Evolutionary conservation across 106 monocot genomes (phyloP).

Genomic region (Platanthera zijinensis): DNA sequence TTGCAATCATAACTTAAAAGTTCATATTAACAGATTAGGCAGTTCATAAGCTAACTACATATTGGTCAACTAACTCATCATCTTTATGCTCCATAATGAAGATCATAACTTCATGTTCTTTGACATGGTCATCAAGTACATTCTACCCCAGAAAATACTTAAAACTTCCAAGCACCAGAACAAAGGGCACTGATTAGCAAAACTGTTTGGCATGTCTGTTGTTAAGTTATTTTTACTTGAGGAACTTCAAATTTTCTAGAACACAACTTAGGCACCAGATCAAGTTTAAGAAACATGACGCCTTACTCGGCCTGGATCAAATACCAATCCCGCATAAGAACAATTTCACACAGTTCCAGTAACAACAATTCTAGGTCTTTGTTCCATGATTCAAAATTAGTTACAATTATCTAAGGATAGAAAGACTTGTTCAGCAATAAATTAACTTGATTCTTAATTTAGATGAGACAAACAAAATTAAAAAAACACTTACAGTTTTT

Average conservation of each 20-base stretch:
- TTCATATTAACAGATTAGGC: not conserved
- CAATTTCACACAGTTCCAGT: not conserved
- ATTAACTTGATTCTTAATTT: not conserved
- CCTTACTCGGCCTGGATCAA: not conserved
- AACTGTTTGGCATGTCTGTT: not conserved
- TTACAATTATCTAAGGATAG: not conserved
- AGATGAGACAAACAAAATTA: not conserved
- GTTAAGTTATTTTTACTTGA: not conserved
- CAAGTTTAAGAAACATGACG: not conserved
- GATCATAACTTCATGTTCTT: not conserved
- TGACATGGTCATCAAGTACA: not conserved
- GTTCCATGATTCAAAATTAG: not conserved
- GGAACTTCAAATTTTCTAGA: not conserved
- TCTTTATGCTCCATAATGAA: not conserved
- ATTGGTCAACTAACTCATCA: not conserved
- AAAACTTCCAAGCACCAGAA: not conserved
- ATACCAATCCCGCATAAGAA: not conserved
- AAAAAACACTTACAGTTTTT: slow-evolving; percentile 50
- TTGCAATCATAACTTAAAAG: not conserved
- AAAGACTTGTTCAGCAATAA: not conserved
- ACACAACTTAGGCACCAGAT: not conserved
- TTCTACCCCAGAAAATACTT: not conserved
- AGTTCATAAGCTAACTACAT: not conserved
- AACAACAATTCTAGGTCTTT: not conserved
- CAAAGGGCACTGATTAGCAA: not conserved